Evolutionary conservation across 2,329 filamentous ascomycete species (phyloP).

Genomic region (Lasiodiplodia theobromae): DNA sequence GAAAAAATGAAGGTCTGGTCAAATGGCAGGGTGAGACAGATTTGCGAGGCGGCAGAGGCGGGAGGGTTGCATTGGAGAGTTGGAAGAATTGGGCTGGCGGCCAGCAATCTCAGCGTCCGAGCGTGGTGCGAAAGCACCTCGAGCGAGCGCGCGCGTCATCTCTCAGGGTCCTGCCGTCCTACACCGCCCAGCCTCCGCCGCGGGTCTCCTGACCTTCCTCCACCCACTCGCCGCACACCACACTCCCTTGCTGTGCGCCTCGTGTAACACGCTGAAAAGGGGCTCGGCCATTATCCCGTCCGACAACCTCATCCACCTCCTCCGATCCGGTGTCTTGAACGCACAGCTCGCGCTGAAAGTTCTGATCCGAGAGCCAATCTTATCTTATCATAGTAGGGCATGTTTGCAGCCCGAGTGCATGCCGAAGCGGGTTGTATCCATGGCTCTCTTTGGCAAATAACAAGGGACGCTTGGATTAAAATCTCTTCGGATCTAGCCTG

Average conservation of each 20-base stretch:
- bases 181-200: neutral
- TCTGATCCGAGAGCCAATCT: neutral
- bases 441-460: too few species aligned
- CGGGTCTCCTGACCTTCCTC: neutral
- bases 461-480: too few species aligned
- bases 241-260: neutral
- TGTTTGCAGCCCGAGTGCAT: neutral
- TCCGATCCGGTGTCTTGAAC: too few species aligned
- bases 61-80: constrained; percentile 23
- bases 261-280: neutral
- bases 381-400: neutral
- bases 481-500: too few species aligned
- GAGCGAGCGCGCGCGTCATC: constrained; percentile 15
- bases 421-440: neutral
- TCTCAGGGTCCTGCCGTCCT: constrained; percentile 12
- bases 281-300: neutral
- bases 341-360: too few species aligned
- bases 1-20: neutral
- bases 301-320: neutral
- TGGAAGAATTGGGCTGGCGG: constrained; percentile 20
- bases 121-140: neutral
- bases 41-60: neutral
- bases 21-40: neutral
- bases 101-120: constrained; percentile 19
- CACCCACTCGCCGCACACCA: neutral